Base-by-base conservation (phyloP, 805 yeast genomes). In the Groenewaldozyma salmanticensis region DNA sequence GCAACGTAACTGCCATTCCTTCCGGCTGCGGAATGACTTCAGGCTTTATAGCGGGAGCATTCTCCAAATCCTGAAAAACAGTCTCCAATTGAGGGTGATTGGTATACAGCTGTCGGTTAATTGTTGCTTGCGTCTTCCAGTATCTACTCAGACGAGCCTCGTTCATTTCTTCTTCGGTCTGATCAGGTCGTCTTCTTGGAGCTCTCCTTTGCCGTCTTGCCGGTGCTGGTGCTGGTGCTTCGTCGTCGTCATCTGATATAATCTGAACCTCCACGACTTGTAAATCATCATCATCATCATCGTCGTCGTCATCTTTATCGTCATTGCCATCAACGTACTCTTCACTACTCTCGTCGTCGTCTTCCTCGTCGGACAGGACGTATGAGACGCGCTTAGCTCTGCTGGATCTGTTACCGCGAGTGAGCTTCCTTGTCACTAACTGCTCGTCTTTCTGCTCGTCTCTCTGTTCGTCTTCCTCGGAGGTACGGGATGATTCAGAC, bases 61-160 rank as follows among this genome's bases (percentile, higher is more conserved):
- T 59, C 35, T 67, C 74, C 38, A 90, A 65, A 42, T 74, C 71
- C 1, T 81, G 74, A 55, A 92, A 90, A 1, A 84, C 81, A 29
- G 74, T 74, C 45, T 71, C 70, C 40, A 92, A 65, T 41, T 82
- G 79, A 0, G 96, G 95, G 59, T 92, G 97, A 42, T 74, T 68
- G 32, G 74, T 81, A 52, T 71, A 83, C 16, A 92, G 64, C 43
- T 72, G 74, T 31, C 68, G 67, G 1, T 95, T 84, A 54, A 77
- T 72, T 36, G 90, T n/a, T n/a, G n/a, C n/a, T n/a, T n/a, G n/a
- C n/a, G n/a, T 66, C 34, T 81, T 78, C 29, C 40, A 50, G 45
- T 27, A 44, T 27, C 35, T 36, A 35, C 36, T 38, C 40, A 42
- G 35, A 9, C 35, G 36, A 3, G 19, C 44, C 16, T 36, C 44